Evolutionary conservation across 345 rosid genomes (phyloP).

Genomic region (Eucalyptus polybractea): DNA sequence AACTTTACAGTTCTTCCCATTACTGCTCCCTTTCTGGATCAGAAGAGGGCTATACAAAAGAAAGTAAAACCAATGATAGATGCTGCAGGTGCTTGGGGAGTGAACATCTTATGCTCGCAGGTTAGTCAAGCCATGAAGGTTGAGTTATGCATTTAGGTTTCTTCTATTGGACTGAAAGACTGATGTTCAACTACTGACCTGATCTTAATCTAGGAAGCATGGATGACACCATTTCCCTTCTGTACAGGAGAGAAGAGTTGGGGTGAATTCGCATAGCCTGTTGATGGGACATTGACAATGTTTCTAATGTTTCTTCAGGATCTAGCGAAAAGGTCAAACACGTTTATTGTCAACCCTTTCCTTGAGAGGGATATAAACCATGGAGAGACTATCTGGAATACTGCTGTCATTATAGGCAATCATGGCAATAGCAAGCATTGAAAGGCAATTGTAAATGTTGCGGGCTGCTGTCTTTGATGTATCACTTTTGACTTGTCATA

Average conservation of each 20-base stretch:
- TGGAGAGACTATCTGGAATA: slow-evolving; percentile 83
- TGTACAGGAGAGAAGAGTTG: no score
- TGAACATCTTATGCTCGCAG: slow-evolving; percentile 60
- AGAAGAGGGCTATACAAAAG: slow-evolving; percentile 44
- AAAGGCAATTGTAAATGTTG: slow-evolving; percentile 31
- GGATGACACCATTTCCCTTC: no score
- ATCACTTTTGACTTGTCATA: not conserved
- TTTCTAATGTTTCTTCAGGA: no score
- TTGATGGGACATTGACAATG: no score
- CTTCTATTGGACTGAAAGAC: not conserved
- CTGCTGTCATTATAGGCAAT: slow-evolving; percentile 74
- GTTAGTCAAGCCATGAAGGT: slow-evolving; percentile 2
- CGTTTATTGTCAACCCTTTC: slow-evolving; percentile 11
- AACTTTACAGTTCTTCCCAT: slow-evolving; percentile 70
- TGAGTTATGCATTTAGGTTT: not conserved
- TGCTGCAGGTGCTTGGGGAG: slow-evolving; percentile 79
- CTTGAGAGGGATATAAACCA: slow-evolving; percentile 80
- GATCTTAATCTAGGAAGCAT: not conserved
- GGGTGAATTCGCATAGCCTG: no score
- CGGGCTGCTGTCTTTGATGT: not conserved
- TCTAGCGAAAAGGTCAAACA: no score
- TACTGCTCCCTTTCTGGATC: slow-evolving; percentile 51
- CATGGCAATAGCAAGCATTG: slow-evolving; percentile 79
- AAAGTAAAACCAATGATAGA: slow-evolving; percentile 66
- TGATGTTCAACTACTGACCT: not conserved